These are phyloP conservation scores for Plectosphaerella plurivora DNA, from an alignment of 2,329 filamentous ascomycete genomes.

Conservation along the genomic window DNA sequence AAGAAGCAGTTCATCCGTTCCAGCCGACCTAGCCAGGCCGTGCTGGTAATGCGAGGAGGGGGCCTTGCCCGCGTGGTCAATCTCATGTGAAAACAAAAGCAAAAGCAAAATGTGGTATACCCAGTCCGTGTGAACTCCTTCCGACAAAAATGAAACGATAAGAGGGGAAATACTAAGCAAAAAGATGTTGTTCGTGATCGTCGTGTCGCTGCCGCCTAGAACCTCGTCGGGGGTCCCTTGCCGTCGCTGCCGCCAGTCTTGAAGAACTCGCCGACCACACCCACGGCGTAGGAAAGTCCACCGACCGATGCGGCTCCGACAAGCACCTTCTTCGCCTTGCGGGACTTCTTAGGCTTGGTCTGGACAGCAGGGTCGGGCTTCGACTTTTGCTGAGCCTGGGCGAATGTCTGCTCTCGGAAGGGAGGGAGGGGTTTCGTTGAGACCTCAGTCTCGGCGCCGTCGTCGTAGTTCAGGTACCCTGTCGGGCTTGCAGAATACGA, in stretches of 20 bases:
- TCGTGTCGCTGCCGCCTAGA: background rate
- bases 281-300: slow-evolving; percentile 52
- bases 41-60: too few relatives aligned
- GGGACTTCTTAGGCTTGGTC: slow-evolving; percentile 28
- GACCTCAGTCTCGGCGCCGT: slow-evolving; percentile 29
- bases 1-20: too few relatives aligned
- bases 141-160: background rate
- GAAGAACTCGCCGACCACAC: slow-evolving; percentile 55
- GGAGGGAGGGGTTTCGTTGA: slow-evolving; percentile 25
- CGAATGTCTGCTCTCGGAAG: slow-evolving; percentile 25
- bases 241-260: slow-evolving; percentile 41
- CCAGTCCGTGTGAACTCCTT: background rate
- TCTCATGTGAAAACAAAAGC: background rate
- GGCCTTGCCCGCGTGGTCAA: background rate
- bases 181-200: background rate
- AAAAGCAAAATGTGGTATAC: background rate
- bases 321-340: slow-evolving; percentile 41
- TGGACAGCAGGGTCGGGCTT: slow-evolving; percentile 11
- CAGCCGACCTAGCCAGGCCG: too few relatives aligned
- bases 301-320: slow-evolving; percentile 51
- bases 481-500: slow-evolving; percentile 61
- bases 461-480: slow-evolving; percentile 59
- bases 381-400: slow-evolving; percentile 38
- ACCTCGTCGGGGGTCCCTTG: slow-evolving; percentile 20
- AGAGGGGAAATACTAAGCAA: background rate